Evolutionary conservation across 495 filamentous ascomycete genomes (phyloP).

Genomic region (Tetracladium marchalianum): DNA sequence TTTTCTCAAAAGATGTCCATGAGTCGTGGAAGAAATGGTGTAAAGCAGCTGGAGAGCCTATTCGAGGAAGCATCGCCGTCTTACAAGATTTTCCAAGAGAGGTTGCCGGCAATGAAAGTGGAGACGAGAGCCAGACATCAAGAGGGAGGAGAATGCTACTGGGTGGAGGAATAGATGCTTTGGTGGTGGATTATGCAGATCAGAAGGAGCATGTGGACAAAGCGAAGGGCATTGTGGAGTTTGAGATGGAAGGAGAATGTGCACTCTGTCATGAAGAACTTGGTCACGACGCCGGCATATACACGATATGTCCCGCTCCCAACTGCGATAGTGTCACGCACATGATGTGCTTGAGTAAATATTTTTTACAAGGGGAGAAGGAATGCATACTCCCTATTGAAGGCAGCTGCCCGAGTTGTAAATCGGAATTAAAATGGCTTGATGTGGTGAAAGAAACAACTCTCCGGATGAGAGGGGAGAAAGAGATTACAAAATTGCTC

Average conservation of each 20-base stretch:
- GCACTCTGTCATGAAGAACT: slow-evolving; percentile 50
- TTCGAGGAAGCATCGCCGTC: slow-evolving; percentile 42
- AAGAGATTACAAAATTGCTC: slow-evolving; percentile 54
- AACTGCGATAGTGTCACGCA: slow-evolving; percentile 62
- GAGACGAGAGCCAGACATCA: slow-evolving; percentile 7
- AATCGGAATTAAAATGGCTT: slow-evolving; percentile 53
- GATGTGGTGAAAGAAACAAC: slow-evolving; percentile 75
- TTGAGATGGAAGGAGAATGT: slow-evolving; percentile 47
- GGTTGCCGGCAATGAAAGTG: slow-evolving; percentile 1
- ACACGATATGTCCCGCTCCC: slow-evolving; percentile 59
- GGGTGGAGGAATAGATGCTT: slow-evolving; percentile 3
- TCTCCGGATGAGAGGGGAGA: slow-evolving; percentile 54
- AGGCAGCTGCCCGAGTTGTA: slow-evolving; percentile 68
- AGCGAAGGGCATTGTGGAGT: slow-evolving; percentile 51
- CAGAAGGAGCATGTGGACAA: slow-evolving; percentile 66
- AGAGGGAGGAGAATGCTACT: background rate
- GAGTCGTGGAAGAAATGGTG: slow-evolving; percentile 55
- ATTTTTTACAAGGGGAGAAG: slow-evolving; percentile 40
- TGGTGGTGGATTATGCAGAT: slow-evolving; percentile 45
- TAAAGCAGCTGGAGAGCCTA: slow-evolving; percentile 31
- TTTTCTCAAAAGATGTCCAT: slow-evolving; percentile 65
- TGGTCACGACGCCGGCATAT: slow-evolving; percentile 35
- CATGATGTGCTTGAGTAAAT: slow-evolving; percentile 62
- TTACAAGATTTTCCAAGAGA: slow-evolving; percentile 41
- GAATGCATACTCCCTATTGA: slow-evolving; percentile 52